A percentile compares a stretch with the other conserved stretches of the same genome.
Conservation (phyloP, 345 rosid genomes). For the Brassica juncea region DNA sequence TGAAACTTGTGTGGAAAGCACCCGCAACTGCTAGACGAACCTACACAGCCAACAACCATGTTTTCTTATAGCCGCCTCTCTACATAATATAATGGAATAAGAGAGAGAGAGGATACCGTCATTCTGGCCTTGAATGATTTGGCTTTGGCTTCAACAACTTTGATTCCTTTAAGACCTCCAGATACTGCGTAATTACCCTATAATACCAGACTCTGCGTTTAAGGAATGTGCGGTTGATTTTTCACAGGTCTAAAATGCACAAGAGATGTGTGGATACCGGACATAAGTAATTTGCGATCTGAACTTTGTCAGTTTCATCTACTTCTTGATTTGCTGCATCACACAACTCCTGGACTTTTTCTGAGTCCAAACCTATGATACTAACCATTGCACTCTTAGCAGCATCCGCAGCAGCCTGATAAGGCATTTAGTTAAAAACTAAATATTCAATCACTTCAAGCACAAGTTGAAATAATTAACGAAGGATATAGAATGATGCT, state of each 20-base stretch:
- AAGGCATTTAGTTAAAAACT: neutral
- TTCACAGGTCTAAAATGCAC: constrained; percentile 6
- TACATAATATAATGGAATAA: neutral
- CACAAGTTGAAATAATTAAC: neutral
- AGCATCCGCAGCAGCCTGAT: constrained; percentile 96
- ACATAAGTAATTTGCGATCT: constrained; percentile 91
- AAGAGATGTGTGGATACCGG: constrained; percentile 49
- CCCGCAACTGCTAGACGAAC: constrained; percentile 97
- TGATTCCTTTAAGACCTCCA: constrained; percentile 91
- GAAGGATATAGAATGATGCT: neutral
- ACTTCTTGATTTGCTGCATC: constrained; percentile 95
- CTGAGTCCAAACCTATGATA: constrained; percentile 83
- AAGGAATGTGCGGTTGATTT: neutral
- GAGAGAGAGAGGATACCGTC: constrained; percentile 54
- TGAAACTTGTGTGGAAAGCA: constrained; percentile 94
- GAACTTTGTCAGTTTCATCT: constrained; percentile 75
- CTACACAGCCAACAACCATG: constrained; percentile 38
- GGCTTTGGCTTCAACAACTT: constrained; percentile 89
- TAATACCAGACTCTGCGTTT: neutral
- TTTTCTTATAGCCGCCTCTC: neutral
- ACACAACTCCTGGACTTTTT: constrained; percentile 81
- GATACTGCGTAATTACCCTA: constrained; percentile 98
- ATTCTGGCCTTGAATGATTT: constrained; percentile 96
- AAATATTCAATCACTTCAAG: constrained; percentile 15
- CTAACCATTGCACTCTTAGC: constrained; percentile 96